phyloP scores from a whole-genome alignment of 768 basidiomycete genomes.

The Russula sp. region DNA sequence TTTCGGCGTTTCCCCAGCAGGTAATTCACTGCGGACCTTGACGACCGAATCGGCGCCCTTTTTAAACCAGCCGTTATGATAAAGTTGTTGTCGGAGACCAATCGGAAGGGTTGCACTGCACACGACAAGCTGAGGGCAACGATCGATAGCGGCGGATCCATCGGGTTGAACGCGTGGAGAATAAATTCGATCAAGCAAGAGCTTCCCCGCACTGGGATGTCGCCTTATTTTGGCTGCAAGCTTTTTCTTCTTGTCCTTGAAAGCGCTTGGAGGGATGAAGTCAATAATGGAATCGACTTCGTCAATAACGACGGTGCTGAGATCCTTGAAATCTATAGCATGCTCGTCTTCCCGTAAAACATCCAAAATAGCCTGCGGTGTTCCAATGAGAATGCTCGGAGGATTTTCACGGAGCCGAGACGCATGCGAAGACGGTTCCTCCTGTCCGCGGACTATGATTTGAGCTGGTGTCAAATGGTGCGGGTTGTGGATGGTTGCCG shows the following conservation, averaged over 20 bases:
- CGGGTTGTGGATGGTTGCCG: background rate
- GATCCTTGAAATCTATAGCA: constrained; percentile 45
- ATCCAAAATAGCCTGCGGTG: constrained; percentile 66
- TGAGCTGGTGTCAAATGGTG: constrained; percentile 47
- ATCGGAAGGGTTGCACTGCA: constrained; percentile 68
- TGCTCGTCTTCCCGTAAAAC: constrained; percentile 45
- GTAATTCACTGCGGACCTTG: constrained; percentile 29
- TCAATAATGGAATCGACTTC: constrained; percentile 74
- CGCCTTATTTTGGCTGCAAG: constrained; percentile 43
- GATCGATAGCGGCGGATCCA: constrained; percentile 33
- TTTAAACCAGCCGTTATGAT: constrained; percentile 58
- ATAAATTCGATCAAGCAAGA: constrained; percentile 59
- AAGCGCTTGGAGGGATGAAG: constrained; percentile 47
- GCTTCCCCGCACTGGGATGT: constrained; percentile 59
- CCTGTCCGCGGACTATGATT: constrained; percentile 57
- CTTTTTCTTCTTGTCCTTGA: constrained; percentile 41
- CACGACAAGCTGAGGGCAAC: constrained; percentile 56
- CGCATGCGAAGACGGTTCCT: constrained; percentile 40
- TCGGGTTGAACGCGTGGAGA: constrained; percentile 30
- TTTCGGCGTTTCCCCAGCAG: background rate
- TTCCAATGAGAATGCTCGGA: constrained; percentile 69
- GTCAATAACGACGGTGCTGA: constrained; percentile 66
- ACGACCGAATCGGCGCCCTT: constrained; percentile 25
- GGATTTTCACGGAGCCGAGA: constrained; percentile 31
- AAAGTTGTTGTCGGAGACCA: constrained; percentile 51